Evolutionary conservation across 257 asterid species (phyloP), one percentile per base, ranked within the genome.

Genomic region (Scutellaria barbata): DNA sequence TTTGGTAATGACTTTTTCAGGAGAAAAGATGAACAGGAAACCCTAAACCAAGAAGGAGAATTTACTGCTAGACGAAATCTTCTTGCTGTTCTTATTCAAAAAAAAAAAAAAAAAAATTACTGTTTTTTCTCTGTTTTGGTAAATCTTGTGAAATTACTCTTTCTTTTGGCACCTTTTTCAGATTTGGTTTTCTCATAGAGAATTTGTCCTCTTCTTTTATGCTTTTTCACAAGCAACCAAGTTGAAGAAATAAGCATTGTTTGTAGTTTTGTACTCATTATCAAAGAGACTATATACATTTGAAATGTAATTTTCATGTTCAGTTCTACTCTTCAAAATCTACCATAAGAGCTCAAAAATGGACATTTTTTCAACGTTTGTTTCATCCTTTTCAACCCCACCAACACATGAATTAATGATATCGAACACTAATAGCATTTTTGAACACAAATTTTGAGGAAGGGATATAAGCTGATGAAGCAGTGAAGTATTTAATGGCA

Each of bases 391-490:
- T 54, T 9, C n/a, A 54, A n/a, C 25, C 16, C 10, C 25, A 51
- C 25, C 20, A 48, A 46, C 2, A 22, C 25, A 22, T 2, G 25
- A 22, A 2, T 22, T 1, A 22, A 22, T 22, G 25, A 22, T 22
- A 22, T 22, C 2, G 11, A 25, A 50, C 60, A 54, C 53, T 55
- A 52, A 46, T 14, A 52, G 52, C 55, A 50, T 53, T 35, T 65
- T 55, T 55, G 59, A 61, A 65, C 78, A 68, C 66, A 51, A 48
- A 58, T 58, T 48, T 69, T 52, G 68, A 71, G 68, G 69, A 46
- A 17, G 17, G 66, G 46, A 35, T 12, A 69, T 59, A n/a, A 47
- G 46, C 50, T 60, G 62, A 71, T 71, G 69, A 47, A 30, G 17
- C 35, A 22, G 55, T 61, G 55, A 66, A 77, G 39, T 40, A 72